Percentiles rank a stretch among this genome's conserved stretches.
Conservation (phyloP, 805 yeast species). For the Candida schatavii region DNA sequence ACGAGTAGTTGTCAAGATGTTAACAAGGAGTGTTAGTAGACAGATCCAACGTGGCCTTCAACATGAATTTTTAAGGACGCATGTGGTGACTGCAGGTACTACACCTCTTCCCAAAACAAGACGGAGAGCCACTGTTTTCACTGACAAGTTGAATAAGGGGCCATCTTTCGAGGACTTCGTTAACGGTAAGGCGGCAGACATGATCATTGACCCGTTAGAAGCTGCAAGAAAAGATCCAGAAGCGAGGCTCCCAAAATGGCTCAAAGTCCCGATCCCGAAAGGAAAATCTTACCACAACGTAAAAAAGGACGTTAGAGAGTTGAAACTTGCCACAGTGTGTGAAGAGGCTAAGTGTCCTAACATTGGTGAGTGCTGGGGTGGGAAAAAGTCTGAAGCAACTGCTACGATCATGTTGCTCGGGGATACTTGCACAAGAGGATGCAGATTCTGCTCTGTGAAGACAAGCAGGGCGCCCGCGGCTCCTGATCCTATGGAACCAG, state of each 20-base stretch:
- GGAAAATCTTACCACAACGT: constrained; percentile 80
- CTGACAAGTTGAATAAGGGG: constrained; percentile 73
- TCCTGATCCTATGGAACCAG: constrained; percentile 96
- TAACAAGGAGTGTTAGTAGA: background rate
- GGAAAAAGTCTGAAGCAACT: constrained; percentile 88
- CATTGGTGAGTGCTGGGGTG: constrained; percentile 99
- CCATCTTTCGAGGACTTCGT: constrained; percentile 94
- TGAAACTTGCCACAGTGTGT: constrained; percentile 91
- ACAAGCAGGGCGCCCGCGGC: constrained; percentile 84
- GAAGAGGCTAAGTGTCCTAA: constrained; percentile 99
- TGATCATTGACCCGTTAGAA: constrained; percentile 72
- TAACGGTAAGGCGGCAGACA: constrained; percentile 71
- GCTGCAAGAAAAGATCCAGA: constrained; percentile 65
- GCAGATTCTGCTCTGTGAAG: constrained; percentile 95
- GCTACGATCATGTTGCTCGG: constrained; percentile 98
- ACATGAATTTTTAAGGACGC: background rate
- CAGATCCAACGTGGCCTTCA: background rate
- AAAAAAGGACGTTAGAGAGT: constrained; percentile 82
- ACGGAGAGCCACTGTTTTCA: constrained; percentile 57
- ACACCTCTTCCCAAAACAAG: constrained; percentile 28
- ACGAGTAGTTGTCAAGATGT: background rate
- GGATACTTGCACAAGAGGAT: constrained; percentile 99
- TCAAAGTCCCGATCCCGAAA: constrained; percentile 94
- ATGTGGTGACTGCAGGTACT: constrained; percentile 1
- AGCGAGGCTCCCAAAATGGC: constrained; percentile 85